These are phyloP conservation scores for Phytophthora colocasiae DNA, from an alignment of 352 stramenopile species.

Conservation along the genomic window DNA sequence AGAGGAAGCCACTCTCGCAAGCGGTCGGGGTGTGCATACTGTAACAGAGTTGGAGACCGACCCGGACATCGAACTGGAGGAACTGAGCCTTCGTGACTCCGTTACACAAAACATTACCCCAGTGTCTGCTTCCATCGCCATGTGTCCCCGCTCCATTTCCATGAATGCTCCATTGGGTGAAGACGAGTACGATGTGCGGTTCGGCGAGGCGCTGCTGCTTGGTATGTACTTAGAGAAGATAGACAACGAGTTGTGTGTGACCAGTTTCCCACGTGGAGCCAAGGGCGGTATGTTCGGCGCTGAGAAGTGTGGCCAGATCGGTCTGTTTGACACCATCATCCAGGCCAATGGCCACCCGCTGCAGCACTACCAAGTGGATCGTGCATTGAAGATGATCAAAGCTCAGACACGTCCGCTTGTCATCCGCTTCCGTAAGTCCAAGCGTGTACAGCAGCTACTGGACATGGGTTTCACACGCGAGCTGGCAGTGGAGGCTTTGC, in stretches of 20 bases:
- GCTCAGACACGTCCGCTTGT: conserved; percentile 76
- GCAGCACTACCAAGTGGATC: conserved; percentile 84
- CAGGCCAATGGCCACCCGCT: conserved; percentile 85
- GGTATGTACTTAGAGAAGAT: conserved; percentile 87
- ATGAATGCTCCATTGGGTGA: conserved; percentile 64
- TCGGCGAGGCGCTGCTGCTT: conserved; percentile 73
- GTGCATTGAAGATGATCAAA: conserved; percentile 88
- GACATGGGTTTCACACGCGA: conserved; percentile 79
- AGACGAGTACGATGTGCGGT: conserved; percentile 84
- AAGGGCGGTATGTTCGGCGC: conserved; percentile 77
- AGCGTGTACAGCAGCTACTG: conserved; percentile 67
- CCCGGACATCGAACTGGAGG: conserved; percentile 58
- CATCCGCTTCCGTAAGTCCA: conserved; percentile 79
- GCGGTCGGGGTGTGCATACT: conserved; percentile 12
- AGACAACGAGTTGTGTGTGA: conserved; percentile 77
- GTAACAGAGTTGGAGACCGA: conserved; percentile 62
- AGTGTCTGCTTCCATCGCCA: conserved; percentile 80
- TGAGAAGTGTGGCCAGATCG: conserved; percentile 78
- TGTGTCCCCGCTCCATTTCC: conserved; percentile 76
- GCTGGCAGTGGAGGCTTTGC: conserved; percentile 56
- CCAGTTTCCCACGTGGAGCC: conserved; percentile 71
- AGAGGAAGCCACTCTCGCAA: conserved; percentile 27
- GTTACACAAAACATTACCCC: conserved; percentile 78
- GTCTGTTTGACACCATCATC: conserved; percentile 72
- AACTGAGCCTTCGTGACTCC: conserved; percentile 57